A percentile compares a stretch with the other conserved stretches of the same genome.
These are phyloP conservation scores for Fallopia convolvulus DNA, from an alignment of 148 eudicot species.

Conservation along the genomic window DNA sequence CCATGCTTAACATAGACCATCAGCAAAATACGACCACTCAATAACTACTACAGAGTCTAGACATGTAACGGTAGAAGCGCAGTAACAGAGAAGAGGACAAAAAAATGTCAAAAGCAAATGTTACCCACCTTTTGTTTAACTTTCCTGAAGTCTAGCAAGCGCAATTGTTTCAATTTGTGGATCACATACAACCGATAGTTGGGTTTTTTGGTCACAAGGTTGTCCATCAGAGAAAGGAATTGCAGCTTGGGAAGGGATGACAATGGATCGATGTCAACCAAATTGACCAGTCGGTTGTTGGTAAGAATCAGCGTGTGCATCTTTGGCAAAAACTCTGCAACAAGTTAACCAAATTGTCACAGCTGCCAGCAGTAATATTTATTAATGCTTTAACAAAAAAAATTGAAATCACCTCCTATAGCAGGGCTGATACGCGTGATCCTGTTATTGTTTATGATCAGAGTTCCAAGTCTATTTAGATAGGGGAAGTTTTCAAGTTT, in stretches of 20 bases:
- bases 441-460: slow-evolving; percentile 83
- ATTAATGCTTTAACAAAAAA: background rate
- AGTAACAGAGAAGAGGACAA: background rate
- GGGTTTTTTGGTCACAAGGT: slow-evolving; percentile 73
- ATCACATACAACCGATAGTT: slow-evolving; percentile 89
- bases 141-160: slow-evolving; percentile 83
- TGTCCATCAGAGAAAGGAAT: slow-evolving; percentile 72
- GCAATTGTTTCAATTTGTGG: slow-evolving; percentile 63
- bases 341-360: slow-evolving; percentile 14
- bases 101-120: slow-evolving; percentile 5
- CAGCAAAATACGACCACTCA: background rate
- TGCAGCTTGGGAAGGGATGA: slow-evolving; percentile 78
- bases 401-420: slow-evolving; percentile 59
- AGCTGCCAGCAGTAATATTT: slow-evolving; percentile 1
- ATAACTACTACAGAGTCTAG: background rate
- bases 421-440: slow-evolving; percentile 85
- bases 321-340: slow-evolving; percentile 87
- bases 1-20: too few relatives aligned
- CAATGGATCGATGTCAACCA: slow-evolving; percentile 96
- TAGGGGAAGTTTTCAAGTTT: slow-evolving; percentile 91
- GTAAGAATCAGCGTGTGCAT: slow-evolving; percentile 86
- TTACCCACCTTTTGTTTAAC: slow-evolving; percentile 73
- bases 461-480: slow-evolving; percentile 72
- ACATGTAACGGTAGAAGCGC: background rate
- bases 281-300: slow-evolving; percentile 78